These are phyloP conservation scores for Clitopilus hobsonii DNA, from an alignment of 768 basidiomycete species.

Conservation along the genomic window DNA sequence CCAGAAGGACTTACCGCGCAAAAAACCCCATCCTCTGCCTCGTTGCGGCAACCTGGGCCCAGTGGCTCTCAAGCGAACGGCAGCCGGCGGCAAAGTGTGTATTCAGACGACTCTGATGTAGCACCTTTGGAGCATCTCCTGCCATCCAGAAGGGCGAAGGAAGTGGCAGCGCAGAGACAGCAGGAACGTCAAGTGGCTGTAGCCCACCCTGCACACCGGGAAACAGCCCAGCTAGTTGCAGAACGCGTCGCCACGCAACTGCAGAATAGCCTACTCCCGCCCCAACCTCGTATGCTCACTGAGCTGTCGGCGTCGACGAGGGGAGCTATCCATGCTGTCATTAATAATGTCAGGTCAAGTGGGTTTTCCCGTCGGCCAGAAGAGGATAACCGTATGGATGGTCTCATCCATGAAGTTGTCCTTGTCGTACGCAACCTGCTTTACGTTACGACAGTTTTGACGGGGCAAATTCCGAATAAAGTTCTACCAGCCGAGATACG, in stretches of 20 bases:
- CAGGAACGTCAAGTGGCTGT: conserved; percentile 8
- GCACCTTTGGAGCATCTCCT: conserved; percentile 43
- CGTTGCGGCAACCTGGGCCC: conserved; percentile 11
- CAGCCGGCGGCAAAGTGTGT: conserved; percentile 53
- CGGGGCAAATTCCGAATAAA: conserved; percentile 55
- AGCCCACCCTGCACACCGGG: conserved; percentile 11
- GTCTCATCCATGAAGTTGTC: conserved; percentile 58
- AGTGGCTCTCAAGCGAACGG: conserved; percentile 24
- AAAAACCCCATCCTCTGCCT: conserved; percentile 4
- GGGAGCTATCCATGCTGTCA: conserved; percentile 56
- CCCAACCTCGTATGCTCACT: conserved; percentile 52
- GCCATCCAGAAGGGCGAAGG: conserved; percentile 18
- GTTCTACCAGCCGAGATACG: conserved; percentile 47
- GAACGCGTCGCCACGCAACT: conserved; percentile 65
- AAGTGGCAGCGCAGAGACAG: conserved; percentile 18
- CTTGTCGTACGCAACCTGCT: conserved; percentile 74
- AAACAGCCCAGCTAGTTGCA: conserved; percentile 53
- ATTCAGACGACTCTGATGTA: conserved; percentile 78
- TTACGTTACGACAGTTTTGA: conserved; percentile 58
- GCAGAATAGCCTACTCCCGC: conserved; percentile 53
- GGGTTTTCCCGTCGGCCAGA: conserved; percentile 42
- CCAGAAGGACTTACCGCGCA: conserved; percentile 46
- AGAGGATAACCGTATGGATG: conserved; percentile 56
- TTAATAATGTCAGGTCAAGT: conserved; percentile 52
- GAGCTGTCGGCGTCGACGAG: conserved; percentile 59